These are phyloP conservation scores for Euclidium syriacum DNA, from an alignment of 345 rosid species.

Conservation along the genomic window DNA sequence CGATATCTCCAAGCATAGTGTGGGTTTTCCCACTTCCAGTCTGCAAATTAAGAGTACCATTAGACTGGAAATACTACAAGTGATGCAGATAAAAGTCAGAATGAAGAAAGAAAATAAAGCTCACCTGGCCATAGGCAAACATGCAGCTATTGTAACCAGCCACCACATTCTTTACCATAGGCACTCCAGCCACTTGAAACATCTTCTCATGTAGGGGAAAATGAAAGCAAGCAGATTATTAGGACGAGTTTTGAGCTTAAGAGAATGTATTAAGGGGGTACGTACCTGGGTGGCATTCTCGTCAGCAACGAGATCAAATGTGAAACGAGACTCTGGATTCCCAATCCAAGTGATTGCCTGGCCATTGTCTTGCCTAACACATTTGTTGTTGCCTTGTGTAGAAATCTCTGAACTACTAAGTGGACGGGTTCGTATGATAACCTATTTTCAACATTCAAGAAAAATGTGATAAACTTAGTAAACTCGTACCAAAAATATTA, in stretches of 20 bases:
- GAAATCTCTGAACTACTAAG: slow-evolving; percentile 80
- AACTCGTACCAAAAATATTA: not conserved
- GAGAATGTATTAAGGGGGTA: not conserved
- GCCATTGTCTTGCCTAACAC: slow-evolving; percentile 79
- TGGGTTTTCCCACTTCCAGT: slow-evolving; percentile 99
- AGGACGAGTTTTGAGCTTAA: not conserved
- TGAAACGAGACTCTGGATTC: slow-evolving; percentile 86
- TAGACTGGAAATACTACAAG: not conserved
- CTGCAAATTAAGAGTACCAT: slow-evolving; percentile 36
- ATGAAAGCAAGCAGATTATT: not conserved
- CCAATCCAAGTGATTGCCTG: slow-evolving; percentile 89
- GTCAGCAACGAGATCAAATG: slow-evolving; percentile 92
- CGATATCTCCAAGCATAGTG: slow-evolving; percentile 99
- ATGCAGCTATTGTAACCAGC: slow-evolving; percentile 98
- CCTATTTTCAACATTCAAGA: slow-evolving; percentile 38
- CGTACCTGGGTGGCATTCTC: slow-evolving; percentile 79
- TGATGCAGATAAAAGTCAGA: not conserved
- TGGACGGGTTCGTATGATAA: slow-evolving; percentile 85
- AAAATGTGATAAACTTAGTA: not conserved
- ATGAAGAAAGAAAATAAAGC: slow-evolving; percentile 15
- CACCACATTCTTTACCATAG: slow-evolving; percentile 95
- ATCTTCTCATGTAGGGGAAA: slow-evolving; percentile 55
- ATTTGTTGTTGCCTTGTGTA: slow-evolving; percentile 63
- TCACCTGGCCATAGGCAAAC: slow-evolving; percentile 99
- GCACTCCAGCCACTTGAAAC: slow-evolving; percentile 90